Evolutionary conservation across 2,329 filamentous ascomycete genomes (phyloP), one percentile per base, ranked within the genome.

Genomic region (Microsporum ferrugineum): DNA sequence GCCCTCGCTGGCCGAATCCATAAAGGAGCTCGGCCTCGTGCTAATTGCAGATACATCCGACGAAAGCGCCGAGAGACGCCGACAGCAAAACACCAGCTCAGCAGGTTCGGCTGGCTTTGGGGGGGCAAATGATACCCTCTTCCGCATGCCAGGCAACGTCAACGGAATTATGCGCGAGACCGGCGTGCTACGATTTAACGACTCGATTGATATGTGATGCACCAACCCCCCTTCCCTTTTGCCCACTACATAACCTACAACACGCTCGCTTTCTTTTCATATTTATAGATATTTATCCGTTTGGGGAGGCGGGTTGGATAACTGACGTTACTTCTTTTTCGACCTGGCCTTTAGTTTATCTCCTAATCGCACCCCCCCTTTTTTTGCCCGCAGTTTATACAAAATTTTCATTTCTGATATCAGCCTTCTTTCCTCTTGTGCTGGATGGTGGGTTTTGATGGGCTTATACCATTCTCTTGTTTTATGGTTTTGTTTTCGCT

Each of bases 21-120:
- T 99, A 76, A 97, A 97, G 75, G 90, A 91, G 31, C 88, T 95
- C 57, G 92, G 94, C 31, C 80, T 99, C 58, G 92, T 95, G 3
- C 82, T 99, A 41, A 91, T 99, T 14, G 88, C 89, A 58, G 92
- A 99, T 71, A 89, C 88, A 66, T 89, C 88, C 3, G 81, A 84
- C 61, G 83, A 86, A 64, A 63, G 64, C 39, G 63, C 68, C 51
- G 68, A 72, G 59, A 61, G 69, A 2, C 68, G 67, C 34, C 64
- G 65, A 56, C 63, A 60, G 36, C 64, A 64, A n/a, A 55, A 70
- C 31, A 57, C 66, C 29, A 62, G 65, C 10, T 61, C 69, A 45
- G 33, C 23, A 29, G 31, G 29, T 5, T 5, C 51, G 23, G n/a
- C 49, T 29, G 39, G 72, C 1, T 68, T 71, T 65, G 45, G 23